Evolutionary conservation across 129 eudicot genomes (phyloP).

Genomic region (Pseudognaphalium luteoalbum): DNA sequence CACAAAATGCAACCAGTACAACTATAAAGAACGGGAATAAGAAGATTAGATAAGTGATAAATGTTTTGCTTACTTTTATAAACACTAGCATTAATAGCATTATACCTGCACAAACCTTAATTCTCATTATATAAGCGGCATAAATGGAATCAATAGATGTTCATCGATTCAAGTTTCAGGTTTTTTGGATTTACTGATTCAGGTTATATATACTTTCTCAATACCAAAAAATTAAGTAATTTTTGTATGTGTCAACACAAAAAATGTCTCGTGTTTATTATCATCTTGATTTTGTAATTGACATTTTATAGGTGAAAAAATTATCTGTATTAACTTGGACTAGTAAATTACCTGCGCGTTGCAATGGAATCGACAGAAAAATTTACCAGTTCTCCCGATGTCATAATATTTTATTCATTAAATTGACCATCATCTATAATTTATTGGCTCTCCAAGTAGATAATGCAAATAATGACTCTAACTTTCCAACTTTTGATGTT

Average conservation of each 20-base stretch:
- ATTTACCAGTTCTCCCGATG: too few relatives aligned
- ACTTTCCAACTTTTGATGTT: too few relatives aligned
- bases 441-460: too few relatives aligned
- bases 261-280: neutral
- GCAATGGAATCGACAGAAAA: too few relatives aligned
- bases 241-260: neutral
- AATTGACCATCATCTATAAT: too few relatives aligned
- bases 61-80: neutral
- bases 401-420: too few relatives aligned
- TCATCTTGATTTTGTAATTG: neutral
- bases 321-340: too few relatives aligned
- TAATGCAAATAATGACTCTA: too few relatives aligned
- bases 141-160: neutral
- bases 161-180: neutral
- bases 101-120: neutral
- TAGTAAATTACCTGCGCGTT: too few relatives aligned
- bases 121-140: neutral
- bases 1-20: conserved; percentile 91
- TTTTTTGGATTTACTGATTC: neutral
- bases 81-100: neutral
- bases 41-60: neutral
- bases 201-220: neutral
- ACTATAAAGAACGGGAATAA: conserved; percentile 37
- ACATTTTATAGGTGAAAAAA: neutral
- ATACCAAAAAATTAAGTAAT: neutral